A percentile compares a stretch with the other conserved stretches of the same genome.
phyloP scores from a whole-genome alignment of 805 yeast genomes.

The Candida awuae region DNA sequence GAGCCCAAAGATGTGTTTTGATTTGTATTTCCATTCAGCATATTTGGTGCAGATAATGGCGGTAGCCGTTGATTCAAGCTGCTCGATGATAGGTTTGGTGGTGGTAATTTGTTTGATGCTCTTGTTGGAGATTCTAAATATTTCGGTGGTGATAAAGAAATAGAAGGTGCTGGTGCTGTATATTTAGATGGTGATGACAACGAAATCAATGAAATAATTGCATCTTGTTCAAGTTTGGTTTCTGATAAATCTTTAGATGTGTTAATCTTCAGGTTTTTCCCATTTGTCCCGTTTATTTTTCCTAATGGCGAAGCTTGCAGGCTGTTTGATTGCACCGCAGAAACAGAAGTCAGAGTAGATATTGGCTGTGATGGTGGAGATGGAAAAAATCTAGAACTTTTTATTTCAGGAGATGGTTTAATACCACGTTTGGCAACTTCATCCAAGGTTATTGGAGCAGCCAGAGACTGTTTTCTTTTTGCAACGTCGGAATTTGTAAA shows the following conservation, averaged over 20 bases:
- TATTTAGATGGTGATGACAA: constrained; percentile 40
- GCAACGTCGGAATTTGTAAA: neutral
- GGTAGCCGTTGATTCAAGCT: neutral
- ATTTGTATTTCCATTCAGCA: neutral
- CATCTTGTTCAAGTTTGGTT: constrained; percentile 41
- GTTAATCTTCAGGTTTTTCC: neutral
- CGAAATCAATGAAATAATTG: constrained; percentile 47
- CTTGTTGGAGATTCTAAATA: constrained; percentile 6
- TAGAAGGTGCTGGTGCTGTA: constrained; percentile 8
- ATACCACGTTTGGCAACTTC: constrained; percentile 20
- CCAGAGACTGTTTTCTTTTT: constrained; percentile 13
- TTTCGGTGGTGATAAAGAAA: constrained; percentile 12
- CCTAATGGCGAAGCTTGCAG: constrained; percentile 11
- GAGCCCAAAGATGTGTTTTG: too few species aligned
- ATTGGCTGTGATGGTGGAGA: neutral
- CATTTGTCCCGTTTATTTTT: constrained; percentile 6
- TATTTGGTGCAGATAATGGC: constrained; percentile 8
- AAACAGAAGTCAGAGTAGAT: neutral
- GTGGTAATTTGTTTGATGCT: constrained; percentile 3
- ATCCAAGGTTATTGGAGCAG: constrained; percentile 21
- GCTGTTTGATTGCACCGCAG: neutral
- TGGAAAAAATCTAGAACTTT: neutral
- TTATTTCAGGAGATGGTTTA: constrained; percentile 10
- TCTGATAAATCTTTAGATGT: constrained; percentile 17
- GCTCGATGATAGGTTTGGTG: constrained; percentile 1